These are phyloP conservation scores for Primulina huaijiensis DNA, from an alignment of 257 asterid genomes.

Conservation along the genomic window DNA sequence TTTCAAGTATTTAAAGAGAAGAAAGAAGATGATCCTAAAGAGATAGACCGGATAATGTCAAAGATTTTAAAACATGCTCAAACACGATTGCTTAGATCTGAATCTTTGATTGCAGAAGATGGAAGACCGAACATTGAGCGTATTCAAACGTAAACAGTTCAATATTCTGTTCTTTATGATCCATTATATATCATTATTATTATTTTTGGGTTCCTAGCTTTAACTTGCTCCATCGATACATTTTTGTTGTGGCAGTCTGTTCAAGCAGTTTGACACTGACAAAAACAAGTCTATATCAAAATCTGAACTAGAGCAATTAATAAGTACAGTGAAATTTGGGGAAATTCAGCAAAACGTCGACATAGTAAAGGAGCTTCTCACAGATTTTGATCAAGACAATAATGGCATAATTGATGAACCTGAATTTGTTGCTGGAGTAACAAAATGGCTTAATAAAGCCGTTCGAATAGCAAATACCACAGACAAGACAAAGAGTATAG, in stretches of 20 bases:
- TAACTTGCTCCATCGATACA: not conserved
- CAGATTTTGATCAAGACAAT: slow-evolving; percentile 36
- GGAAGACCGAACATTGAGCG: slow-evolving; percentile 51
- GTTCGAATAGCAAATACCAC: slow-evolving; percentile 25
- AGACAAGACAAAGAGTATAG: slow-evolving; percentile 24
- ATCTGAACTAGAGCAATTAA: slow-evolving; percentile 36
- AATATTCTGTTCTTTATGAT: not conserved
- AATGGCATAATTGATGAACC: slow-evolving; percentile 32
- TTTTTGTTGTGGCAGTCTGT: slow-evolving; percentile 38
- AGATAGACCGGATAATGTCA: slow-evolving; percentile 39
- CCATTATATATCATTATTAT: not conserved
- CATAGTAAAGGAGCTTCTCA: slow-evolving; percentile 33
- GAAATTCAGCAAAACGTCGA: slow-evolving; percentile 30
- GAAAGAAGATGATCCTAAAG: slow-evolving; percentile 33
- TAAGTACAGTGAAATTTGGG: slow-evolving; percentile 41
- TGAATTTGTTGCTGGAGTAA: slow-evolving; percentile 41
- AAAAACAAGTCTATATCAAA: slow-evolving; percentile 30
- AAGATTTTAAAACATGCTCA: slow-evolving; percentile 49
- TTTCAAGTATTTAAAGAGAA: slow-evolving; percentile 32
- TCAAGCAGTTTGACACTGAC: slow-evolving; percentile 34
- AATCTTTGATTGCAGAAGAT: slow-evolving; percentile 37
- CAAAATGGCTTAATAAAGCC: slow-evolving; percentile 41
- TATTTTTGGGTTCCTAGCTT: not conserved
- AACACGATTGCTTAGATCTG: slow-evolving; percentile 34
- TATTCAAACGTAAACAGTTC: slow-evolving; percentile 31